A percentile compares a stretch with the other conserved stretches of the same genome.
Conservation (phyloP, 441 rosid species). For the Gossypium aridum region DNA sequence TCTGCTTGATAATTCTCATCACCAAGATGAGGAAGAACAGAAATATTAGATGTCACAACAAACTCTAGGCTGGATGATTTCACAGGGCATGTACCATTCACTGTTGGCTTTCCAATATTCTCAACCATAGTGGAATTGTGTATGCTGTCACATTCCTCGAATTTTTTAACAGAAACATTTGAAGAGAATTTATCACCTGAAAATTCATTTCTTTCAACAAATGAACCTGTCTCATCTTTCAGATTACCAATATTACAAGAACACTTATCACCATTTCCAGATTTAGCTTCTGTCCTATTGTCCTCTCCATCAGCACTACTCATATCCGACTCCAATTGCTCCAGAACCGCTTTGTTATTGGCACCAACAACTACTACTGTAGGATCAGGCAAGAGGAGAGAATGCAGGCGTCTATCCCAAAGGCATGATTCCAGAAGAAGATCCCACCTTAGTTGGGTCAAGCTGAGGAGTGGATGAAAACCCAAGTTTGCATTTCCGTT, state of each 20-base stretch:
- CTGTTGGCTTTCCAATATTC: constrained; percentile 20
- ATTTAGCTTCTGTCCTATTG: constrained; percentile 14
- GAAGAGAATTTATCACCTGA: constrained; percentile 25
- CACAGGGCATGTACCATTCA: constrained; percentile 11
- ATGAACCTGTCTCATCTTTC: constrained; percentile 15
- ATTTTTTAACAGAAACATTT: constrained; percentile 30
- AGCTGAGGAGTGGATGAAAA: constrained; percentile 42
- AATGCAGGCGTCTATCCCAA: constrained; percentile 76
- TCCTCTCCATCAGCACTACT: constrained; percentile 21
- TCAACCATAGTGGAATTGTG: constrained; percentile 22
- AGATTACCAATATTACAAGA: constrained; percentile 20
- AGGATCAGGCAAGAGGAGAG: constrained; percentile 49
- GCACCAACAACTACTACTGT: constrained; percentile 28
- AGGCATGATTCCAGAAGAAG: constrained; percentile 68
- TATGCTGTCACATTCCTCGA: constrained; percentile 19
- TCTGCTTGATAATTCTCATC: constrained; percentile 23
- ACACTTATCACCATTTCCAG: constrained; percentile 21
- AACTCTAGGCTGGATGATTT: constrained; percentile 18
- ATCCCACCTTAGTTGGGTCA: constrained; percentile 72
- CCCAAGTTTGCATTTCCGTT: constrained; percentile 35
- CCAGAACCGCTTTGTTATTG: constrained; percentile 24
- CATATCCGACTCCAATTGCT: constrained; percentile 24
- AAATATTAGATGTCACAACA: constrained; percentile 13
- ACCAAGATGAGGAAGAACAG: constrained; percentile 9
- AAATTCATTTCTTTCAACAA: constrained; percentile 26